These are phyloP conservation scores for Anastatica hierochuntica DNA, from an alignment of 345 rosid genomes.

Conservation along the genomic window DNA sequence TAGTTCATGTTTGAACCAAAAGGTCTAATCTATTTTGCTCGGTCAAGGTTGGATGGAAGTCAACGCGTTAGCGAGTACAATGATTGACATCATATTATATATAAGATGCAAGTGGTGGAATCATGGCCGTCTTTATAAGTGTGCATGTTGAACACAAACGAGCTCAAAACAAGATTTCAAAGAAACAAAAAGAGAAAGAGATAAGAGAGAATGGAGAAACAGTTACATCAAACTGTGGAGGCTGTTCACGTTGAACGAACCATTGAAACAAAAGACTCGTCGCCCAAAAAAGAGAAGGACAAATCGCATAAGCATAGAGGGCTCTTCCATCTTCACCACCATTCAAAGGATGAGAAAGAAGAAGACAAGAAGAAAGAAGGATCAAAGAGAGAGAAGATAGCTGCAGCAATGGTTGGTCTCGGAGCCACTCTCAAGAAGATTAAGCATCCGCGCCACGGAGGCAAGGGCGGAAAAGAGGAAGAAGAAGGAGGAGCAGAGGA, in stretches of 20 bases:
- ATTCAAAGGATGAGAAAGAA: slow-evolving; percentile 19
- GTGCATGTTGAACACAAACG: background rate
- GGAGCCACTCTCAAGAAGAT: slow-evolving; percentile 21
- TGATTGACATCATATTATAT: background rate
- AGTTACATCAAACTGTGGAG: slow-evolving; percentile 8
- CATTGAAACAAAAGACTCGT: background rate
- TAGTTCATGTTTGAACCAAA: background rate
- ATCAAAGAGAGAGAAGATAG: slow-evolving; percentile 27
- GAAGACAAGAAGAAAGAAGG: slow-evolving; percentile 22
- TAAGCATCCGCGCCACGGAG: slow-evolving; percentile 10
- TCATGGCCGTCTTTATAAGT: slow-evolving; percentile 6
- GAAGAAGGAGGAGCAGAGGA: background rate
- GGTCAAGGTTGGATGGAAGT: slow-evolving; percentile 15
- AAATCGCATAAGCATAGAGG: slow-evolving; percentile 18
- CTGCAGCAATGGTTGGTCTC: slow-evolving; percentile 19
- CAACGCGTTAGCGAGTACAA: slow-evolving; percentile 4
- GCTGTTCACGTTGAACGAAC: slow-evolving; percentile 1
- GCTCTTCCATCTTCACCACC: slow-evolving; percentile 22
- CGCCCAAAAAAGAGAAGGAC: slow-evolving; percentile 9
- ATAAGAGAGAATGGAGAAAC: slow-evolving; percentile 18
- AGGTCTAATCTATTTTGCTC: background rate
- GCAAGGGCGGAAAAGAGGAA: background rate
- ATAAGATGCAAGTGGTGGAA: slow-evolving; percentile 1
- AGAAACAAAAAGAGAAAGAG: background rate
- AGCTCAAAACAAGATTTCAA: background rate